These are phyloP conservation scores for Candida qinlingensis DNA, from an alignment of 805 yeast species.

Conservation along the genomic window DNA sequence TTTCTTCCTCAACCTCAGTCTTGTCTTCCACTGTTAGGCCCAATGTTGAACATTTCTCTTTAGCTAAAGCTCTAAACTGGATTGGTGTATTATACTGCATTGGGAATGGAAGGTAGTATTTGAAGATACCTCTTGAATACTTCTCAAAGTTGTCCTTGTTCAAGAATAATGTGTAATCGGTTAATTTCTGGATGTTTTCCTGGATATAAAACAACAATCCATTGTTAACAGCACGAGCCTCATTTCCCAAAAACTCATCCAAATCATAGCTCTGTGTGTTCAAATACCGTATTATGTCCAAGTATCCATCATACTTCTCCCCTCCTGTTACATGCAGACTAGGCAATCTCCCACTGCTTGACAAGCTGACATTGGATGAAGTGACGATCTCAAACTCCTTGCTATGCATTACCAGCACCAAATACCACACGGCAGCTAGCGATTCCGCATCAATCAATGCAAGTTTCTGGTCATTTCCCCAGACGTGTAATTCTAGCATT, in stretches of 20 bases:
- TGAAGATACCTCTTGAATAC: conserved; percentile 52
- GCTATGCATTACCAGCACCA: conserved; percentile 23
- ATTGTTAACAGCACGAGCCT: conserved; percentile 35
- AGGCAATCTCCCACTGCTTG: conserved; percentile 48
- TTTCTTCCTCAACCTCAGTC: conserved; percentile 25
- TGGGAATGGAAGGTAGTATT: conserved; percentile 58
- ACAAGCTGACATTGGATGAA: conserved; percentile 53
- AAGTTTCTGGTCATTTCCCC: conserved; percentile 40
- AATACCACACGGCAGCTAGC: conserved; percentile 41
- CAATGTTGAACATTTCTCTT: conserved; percentile 25
- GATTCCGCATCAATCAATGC: conserved; percentile 49
- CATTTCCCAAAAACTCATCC: conserved; percentile 12
- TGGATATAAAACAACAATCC: conserved; percentile 39
- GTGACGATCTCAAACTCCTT: conserved; percentile 37
- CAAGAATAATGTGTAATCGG: conserved; percentile 52
- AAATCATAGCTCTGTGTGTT: conserved; percentile 4
- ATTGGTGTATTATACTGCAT: conserved; percentile 69
- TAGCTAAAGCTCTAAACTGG: conserved; percentile 31
- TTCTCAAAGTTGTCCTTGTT: conserved; percentile 54
- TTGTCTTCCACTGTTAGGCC: conserved; percentile 31
- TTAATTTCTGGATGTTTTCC: conserved; percentile 39
- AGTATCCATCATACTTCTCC: conserved; percentile 35
- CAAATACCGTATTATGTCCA: conserved; percentile 33
- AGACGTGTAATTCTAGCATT: conserved; percentile 37
- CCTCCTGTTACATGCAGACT: conserved; percentile 26